A percentile compares a stretch with the other conserved stretches of the same genome.
phyloP scores from a whole-genome alignment of 441 rosid species.

The Gossypium trilobum region DNA sequence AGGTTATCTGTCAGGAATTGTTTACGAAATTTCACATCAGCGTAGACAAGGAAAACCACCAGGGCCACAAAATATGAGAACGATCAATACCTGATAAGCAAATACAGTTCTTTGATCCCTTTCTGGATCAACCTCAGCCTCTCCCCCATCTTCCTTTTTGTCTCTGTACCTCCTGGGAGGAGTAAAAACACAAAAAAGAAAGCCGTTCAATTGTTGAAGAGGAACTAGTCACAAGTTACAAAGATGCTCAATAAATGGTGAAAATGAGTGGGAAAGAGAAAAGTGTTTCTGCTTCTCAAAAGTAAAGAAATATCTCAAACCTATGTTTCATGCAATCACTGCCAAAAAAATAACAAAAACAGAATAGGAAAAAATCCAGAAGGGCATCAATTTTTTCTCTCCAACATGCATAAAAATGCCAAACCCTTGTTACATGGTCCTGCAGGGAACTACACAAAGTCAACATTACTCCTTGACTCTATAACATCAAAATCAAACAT shows the following conservation, averaged over 20 bases:
- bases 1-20: constrained; percentile 46
- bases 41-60: neutral
- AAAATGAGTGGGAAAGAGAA: neutral
- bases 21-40: constrained; percentile 10
- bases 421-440: constrained; percentile 56
- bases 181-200: constrained; percentile 23
- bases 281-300: neutral
- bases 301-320: constrained; percentile 11
- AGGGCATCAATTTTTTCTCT: constrained; percentile 36
- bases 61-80: neutral
- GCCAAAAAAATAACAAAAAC: neutral
- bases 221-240: neutral
- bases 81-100: constrained; percentile 71
- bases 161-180: constrained; percentile 67
- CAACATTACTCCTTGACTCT: constrained; percentile 28
- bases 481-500: constrained; percentile 8
- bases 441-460: constrained; percentile 71
- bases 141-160: constrained; percentile 69
- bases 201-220: constrained; percentile 10
- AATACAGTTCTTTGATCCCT: constrained; percentile 98
- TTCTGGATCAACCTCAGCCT: constrained; percentile 95
- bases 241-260: neutral
- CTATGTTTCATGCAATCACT: constrained; percentile 3
- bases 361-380: constrained; percentile 30
- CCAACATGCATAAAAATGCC: constrained; percentile 48